These are phyloP conservation scores for Hypomyces rosellus DNA, from an alignment of 2,329 filamentous ascomycete species.

Conservation along the genomic window DNA sequence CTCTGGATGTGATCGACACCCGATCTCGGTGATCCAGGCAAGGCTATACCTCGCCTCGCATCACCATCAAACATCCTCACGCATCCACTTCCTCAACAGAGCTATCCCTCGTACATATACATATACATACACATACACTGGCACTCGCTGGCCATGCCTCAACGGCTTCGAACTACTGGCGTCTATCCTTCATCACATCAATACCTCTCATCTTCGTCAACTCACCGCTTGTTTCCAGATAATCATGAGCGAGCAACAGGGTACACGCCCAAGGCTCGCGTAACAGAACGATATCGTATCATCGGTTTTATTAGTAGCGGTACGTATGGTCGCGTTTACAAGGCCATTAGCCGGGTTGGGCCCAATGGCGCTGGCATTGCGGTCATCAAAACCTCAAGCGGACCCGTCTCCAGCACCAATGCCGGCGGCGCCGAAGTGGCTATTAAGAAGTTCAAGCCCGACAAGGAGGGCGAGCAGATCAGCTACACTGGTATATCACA, in stretches of 20 bases:
- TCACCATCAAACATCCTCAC: background rate
- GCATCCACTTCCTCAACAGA: background rate
- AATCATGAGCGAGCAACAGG: conserved; percentile 45
- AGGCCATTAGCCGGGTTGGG: conserved; percentile 62
- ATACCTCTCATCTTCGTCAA: conserved; percentile 15
- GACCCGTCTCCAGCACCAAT: conserved; percentile 30
- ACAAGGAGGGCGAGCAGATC: conserved; percentile 92
- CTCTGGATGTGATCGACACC: conserved; percentile 8
- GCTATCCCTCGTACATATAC: background rate
- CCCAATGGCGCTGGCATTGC: background rate
- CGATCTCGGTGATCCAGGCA: conserved; percentile 11
- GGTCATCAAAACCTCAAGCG: conserved; percentile 7
- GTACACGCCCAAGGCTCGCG: conserved; percentile 74
- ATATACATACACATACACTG: background rate
- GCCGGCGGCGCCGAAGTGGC: conserved; percentile 71
- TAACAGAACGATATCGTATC: conserved; percentile 90
- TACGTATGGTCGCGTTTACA: conserved; percentile 97
- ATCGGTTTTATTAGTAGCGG: conserved; percentile 97
- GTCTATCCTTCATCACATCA: conserved; percentile 18
- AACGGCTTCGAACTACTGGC: conserved; percentile 27
- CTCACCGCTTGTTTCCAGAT: conserved; percentile 42
- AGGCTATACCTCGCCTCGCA: conserved; percentile 2
- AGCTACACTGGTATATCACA: conserved; percentile 98
- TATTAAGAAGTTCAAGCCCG: conserved; percentile 99
- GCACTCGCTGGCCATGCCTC: conserved; percentile 24